Evolutionary conservation across 768 basidiomycete genomes (phyloP).

Genomic region (Mycena epipterygia): DNA sequence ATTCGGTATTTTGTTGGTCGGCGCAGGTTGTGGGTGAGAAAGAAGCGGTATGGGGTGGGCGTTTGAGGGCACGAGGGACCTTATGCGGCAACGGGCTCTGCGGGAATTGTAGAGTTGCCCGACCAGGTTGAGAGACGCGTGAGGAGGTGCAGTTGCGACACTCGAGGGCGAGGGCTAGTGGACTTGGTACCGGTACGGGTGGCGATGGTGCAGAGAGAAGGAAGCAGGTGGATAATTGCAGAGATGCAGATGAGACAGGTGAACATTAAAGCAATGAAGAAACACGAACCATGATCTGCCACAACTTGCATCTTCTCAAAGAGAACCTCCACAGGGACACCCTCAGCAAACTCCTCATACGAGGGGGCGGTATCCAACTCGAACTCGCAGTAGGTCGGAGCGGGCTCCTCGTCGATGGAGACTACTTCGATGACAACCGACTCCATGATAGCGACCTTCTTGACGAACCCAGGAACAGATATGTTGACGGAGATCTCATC

Average conservation of each 20-base stretch:
- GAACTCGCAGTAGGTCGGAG: not conserved
- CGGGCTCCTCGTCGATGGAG: not conserved
- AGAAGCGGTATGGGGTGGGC: not conserved
- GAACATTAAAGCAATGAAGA: not conserved
- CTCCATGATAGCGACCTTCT: not conserved
- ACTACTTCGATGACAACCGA: not conserved
- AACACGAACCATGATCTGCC: not conserved
- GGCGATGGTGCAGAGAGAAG: not conserved
- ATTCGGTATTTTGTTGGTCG: not conserved
- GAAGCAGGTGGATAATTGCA: not conserved
- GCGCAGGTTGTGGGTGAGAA: not conserved
- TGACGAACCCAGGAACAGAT: no score
- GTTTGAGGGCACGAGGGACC: not conserved
- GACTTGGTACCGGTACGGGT: not conserved
- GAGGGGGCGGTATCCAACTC: constrained; percentile 1
- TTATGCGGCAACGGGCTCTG: not conserved
- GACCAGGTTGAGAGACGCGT: not conserved
- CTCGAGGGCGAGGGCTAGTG: not conserved
- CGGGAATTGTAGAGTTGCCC: not conserved
- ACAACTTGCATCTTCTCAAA: not conserved
- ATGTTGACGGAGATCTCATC: no score
- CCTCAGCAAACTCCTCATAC: constrained; percentile 8
- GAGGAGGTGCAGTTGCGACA: not conserved
- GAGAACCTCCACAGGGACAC: not conserved
- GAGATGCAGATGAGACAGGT: not conserved